phyloP scores from a whole-genome alignment of 2,329 filamentous ascomycete species.

The Trichoderma harzianum region DNA sequence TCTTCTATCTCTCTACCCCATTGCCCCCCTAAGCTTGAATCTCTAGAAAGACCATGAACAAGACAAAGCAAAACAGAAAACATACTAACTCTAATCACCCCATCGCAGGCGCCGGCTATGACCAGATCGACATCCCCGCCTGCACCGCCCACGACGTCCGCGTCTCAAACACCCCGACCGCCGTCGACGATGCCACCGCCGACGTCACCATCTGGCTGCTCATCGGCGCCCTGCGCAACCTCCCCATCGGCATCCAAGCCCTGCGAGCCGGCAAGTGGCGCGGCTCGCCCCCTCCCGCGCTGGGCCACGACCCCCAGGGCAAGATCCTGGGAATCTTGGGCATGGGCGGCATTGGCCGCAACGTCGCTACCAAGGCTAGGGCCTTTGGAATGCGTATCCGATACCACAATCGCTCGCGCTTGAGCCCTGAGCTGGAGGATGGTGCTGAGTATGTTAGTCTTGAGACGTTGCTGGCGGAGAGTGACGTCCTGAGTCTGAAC shows the following conservation, averaged over 20 bases:
- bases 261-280: slow-evolving; percentile 68
- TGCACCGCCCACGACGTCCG: slow-evolving; percentile 64
- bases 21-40: neutral
- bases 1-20: neutral
- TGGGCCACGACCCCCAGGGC: slow-evolving; percentile 74
- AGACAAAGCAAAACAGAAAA: neutral
- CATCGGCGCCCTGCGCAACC: slow-evolving; percentile 72
- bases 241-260: slow-evolving; percentile 62
- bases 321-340: slow-evolving; percentile 78
- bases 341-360: slow-evolving; percentile 82
- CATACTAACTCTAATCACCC: neutral
- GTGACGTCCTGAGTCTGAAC: slow-evolving; percentile 78
- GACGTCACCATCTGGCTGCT: slow-evolving; percentile 79
- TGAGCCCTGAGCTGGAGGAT: slow-evolving; percentile 54
- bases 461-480: slow-evolving; percentile 65
- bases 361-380: slow-evolving; percentile 69
- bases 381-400: slow-evolving; percentile 73
- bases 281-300: slow-evolving; percentile 52
- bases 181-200: slow-evolving; percentile 79
- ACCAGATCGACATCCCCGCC: slow-evolving; percentile 71
- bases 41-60: neutral
- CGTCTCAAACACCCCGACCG: slow-evolving; percentile 78
- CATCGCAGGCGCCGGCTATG: slow-evolving; percentile 71
- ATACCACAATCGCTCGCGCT: slow-evolving; percentile 67
- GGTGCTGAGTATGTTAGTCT: slow-evolving; percentile 68